Evolutionary conservation across 106 monocot genomes (phyloP), one percentile per base, ranked within the genome.

Genomic region (Dendrobium huoshanense): DNA sequence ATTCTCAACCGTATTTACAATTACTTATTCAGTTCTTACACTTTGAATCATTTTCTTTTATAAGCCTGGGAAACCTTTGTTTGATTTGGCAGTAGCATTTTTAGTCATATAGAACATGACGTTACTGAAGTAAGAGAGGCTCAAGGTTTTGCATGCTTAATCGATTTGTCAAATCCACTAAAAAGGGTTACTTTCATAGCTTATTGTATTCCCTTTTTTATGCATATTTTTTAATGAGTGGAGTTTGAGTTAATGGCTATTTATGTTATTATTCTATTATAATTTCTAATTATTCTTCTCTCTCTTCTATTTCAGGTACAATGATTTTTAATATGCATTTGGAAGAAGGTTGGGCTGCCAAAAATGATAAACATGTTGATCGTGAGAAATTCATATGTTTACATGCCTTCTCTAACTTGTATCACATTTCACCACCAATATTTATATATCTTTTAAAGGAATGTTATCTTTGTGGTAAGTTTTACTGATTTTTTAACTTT

Each of bases 391-490:
- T 77, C 11, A 88, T 94, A 45, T 88, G 85, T 70, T 80, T 94
- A 80, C 97, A 98, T 82, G 80, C 88, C 20, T 98, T 94, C 85
- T 89, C 94, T 19, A 89, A 98, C 68, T 72, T 98, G 72, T 92
- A 91, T 13, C 94, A 88, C 67, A 68, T 87, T 48, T 85, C 94
- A 41, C 94, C 97, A 29, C 91, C 89, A 24, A 81, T 83, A 15
- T 98, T 98, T 78, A 84, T 98, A 2, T 98, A 85, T 82, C 89
- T 98, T 67, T 78, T 98, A 58, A 98, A 92, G 88, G 97, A 94
- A 67, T 94, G 90, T 61, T 98, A 98, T 68, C 41, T 84, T 29
- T 88, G 67, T 83, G 97, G 96, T 94, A 88, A 82, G 68, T 75
- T 40, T 75, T 41, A 41, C 67, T 24, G 9, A 16, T 20, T 33